Evolutionary conservation across 345 rosid genomes (phyloP).

Genomic region (Euclidium syriacum): DNA sequence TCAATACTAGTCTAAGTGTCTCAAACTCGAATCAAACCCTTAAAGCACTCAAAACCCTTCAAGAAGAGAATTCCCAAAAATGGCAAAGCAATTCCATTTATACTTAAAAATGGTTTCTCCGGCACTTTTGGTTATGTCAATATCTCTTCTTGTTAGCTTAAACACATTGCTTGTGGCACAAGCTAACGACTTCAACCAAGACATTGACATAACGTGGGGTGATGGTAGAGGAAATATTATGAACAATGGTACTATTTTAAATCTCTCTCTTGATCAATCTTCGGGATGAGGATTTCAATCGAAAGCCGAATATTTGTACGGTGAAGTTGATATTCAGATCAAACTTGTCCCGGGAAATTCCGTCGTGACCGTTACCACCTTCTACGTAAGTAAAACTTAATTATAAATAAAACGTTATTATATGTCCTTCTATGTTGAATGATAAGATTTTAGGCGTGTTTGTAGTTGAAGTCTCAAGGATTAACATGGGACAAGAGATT

Average conservation of each 20-base stretch:
- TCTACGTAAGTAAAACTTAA: conserved; percentile 40
- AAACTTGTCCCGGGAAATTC: conserved; percentile 40
- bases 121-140: conserved; percentile 1
- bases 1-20: not conserved
- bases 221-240: conserved; percentile 33
- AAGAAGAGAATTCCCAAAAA: conserved; percentile 5
- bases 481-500: conserved; percentile 58
- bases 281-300: conserved; percentile 47
- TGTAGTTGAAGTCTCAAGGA: conserved; percentile 55
- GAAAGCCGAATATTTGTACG: conserved; percentile 33
- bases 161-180: conserved; percentile 17
- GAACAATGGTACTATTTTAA: conserved; percentile 35
- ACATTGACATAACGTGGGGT: conserved; percentile 47
- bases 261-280: conserved; percentile 36
- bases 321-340: conserved; percentile 34
- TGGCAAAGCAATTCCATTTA: not conserved
- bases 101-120: conserved; percentile 6
- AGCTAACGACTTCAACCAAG: conserved; percentile 27
- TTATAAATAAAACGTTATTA: not conserved
- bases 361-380: conserved; percentile 51
- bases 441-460: not conserved
- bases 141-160: not conserved
- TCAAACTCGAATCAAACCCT: conserved; percentile 3
- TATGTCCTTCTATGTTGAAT: not conserved
- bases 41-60: not conserved